phyloP scores from a whole-genome alignment of 495 filamentous ascomycete species.

The Penicillium desertorum region DNA sequence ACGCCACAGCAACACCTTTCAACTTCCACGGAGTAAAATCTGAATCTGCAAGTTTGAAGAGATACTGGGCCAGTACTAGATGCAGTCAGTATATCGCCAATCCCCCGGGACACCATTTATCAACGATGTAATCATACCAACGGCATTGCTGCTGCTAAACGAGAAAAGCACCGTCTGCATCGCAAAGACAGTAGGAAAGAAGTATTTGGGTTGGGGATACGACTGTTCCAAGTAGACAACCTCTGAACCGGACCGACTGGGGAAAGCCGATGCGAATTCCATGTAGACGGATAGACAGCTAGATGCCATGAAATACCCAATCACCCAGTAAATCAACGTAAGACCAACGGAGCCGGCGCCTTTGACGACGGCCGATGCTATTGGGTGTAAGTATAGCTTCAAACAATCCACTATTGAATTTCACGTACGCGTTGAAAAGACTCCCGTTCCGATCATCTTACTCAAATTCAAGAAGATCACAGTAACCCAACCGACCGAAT shows the following conservation, averaged over 20 bases:
- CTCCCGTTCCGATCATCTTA: constrained; percentile 66
- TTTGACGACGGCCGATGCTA: constrained; percentile 45
- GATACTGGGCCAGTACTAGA: constrained; percentile 54
- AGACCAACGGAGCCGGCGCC: constrained; percentile 61
- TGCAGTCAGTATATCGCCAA: not conserved
- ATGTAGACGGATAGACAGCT: constrained; percentile 56
- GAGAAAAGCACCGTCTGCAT: constrained; percentile 59
- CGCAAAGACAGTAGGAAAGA: constrained; percentile 62
- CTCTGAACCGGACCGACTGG: constrained; percentile 63
- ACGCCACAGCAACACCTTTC: constrained; percentile 62
- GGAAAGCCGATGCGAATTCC: constrained; percentile 61
- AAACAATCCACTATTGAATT: too few relatives aligned
- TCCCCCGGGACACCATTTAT: too few relatives aligned
- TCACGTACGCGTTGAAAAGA: constrained; percentile 61
- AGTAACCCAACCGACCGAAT: constrained; percentile 54
- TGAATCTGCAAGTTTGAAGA: constrained; percentile 50
- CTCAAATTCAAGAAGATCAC: constrained; percentile 62
- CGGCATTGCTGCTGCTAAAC: constrained; percentile 62
- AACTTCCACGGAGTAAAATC: constrained; percentile 55
- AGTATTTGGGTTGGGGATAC: constrained; percentile 59
- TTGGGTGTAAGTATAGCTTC: not conserved
- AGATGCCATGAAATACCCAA: constrained; percentile 55
- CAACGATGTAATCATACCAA: constrained; percentile 21
- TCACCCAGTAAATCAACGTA: constrained; percentile 58
- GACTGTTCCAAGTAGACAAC: constrained; percentile 67